Evolutionary conservation across 1,284 basidiomycete genomes (phyloP).

Genomic region (Macrocystidia cucumis): DNA sequence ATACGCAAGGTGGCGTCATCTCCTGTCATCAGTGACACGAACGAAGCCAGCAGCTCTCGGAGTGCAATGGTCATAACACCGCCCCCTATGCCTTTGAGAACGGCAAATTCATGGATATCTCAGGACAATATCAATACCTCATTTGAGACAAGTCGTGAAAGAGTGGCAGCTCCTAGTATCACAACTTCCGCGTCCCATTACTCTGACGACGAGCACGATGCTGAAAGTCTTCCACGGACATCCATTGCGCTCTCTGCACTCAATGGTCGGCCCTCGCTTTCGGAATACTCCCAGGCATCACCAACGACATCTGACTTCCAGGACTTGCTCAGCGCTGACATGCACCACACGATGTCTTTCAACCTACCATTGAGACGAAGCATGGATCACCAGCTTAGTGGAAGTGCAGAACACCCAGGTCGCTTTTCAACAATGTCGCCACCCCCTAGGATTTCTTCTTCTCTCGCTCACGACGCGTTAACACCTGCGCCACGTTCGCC

Average conservation of each 20-base stretch:
- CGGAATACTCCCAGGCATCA: slow-evolving; percentile 50
- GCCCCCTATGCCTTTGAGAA: slow-evolving; percentile 27
- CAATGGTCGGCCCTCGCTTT: slow-evolving; percentile 37
- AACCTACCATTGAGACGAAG: no score
- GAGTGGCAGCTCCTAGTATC: slow-evolving; percentile 12
- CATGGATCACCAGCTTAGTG: slow-evolving; percentile 17
- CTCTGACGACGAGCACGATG: slow-evolving; percentile 28
- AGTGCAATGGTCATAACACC: slow-evolving; percentile 30
- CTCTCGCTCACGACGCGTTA: slow-evolving; percentile 26
- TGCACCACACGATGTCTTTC: slow-evolving; percentile 16
- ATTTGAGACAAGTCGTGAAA: slow-evolving; percentile 19
- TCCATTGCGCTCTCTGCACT: slow-evolving; percentile 27
- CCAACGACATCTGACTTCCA: slow-evolving; percentile 69
- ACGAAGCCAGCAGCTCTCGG: slow-evolving; percentile 26
- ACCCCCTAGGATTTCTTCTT: slow-evolving; percentile 47
- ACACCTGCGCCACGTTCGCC: slow-evolving; percentile 27
- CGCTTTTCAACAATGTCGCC: slow-evolving; percentile 43
- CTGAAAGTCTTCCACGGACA: slow-evolving; percentile 21
- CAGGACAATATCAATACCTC: slow-evolving; percentile 9
- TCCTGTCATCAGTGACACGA: slow-evolving; percentile 39
- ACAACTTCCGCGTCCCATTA: slow-evolving; percentile 30
- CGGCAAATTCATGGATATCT: slow-evolving; percentile 10
- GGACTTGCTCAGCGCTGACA: slow-evolving; percentile 37
- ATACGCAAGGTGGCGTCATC: slow-evolving; percentile 42
- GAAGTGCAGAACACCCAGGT: slow-evolving; percentile 13